These are phyloP conservation scores for Aphanocladium album DNA, from an alignment of 2,329 filamentous ascomycete genomes.

Conservation along the genomic window DNA sequence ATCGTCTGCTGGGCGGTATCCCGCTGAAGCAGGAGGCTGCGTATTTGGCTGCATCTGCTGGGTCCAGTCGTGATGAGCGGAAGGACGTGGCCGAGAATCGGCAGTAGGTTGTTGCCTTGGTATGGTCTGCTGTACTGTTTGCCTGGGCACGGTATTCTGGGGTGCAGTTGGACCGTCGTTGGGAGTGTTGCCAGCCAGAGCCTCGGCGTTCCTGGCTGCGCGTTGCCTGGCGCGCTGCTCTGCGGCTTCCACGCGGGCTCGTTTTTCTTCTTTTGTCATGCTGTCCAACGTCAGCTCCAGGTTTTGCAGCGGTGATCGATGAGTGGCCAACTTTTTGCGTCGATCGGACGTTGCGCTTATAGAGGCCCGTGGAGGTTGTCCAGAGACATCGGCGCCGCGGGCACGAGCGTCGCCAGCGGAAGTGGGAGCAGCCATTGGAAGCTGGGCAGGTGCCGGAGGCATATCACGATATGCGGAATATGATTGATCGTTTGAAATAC, in stretches of 20 bases:
- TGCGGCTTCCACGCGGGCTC: constrained; percentile 76
- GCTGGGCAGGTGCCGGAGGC: background rate
- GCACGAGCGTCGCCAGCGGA: background rate
- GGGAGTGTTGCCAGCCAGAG: background rate
- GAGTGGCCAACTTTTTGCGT: constrained; percentile 63
- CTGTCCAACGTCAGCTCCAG: constrained; percentile 85
- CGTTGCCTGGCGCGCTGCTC: constrained; percentile 67
- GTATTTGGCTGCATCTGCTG: background rate
- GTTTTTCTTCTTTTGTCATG: constrained; percentile 94
- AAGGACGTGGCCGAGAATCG: background rate
- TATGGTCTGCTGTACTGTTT: background rate
- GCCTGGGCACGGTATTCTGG: background rate
- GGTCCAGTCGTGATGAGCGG: constrained; percentile 2
- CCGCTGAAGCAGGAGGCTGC: background rate
- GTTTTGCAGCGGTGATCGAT: constrained; percentile 87
- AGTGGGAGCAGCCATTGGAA: constrained; percentile 2
- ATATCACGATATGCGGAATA: constrained; percentile 1
- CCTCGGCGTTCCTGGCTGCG: constrained; percentile 34
- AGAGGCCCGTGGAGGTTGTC: constrained; percentile 34
- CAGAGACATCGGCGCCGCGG: constrained; percentile 14
- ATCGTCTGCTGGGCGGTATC: background rate
- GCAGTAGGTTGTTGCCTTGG: background rate
- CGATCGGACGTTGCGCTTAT: constrained; percentile 36
- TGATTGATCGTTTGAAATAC: background rate
- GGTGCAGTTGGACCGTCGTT: background rate